Base-by-base conservation (phyloP, 345 rosid genomes). In the Arabidopsis suecica region DNA sequence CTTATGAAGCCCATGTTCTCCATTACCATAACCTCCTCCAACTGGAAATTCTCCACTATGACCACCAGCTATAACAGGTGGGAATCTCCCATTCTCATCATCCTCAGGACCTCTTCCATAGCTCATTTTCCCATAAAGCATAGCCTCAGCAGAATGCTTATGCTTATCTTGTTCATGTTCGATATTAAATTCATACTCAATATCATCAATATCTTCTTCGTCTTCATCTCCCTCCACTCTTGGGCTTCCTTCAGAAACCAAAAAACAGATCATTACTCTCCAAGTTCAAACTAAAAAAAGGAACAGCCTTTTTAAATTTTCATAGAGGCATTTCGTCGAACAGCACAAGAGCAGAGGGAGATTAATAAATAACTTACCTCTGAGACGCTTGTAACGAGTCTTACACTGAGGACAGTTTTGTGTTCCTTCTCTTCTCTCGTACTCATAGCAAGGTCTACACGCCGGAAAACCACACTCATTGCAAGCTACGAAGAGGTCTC, bases 91-190 rank as follows among this genome's bases (percentile, higher is more conserved):
- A 5, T 77, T 82, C 59, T 90, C 97, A n/a, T 92, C 97, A 57
- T 88, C 96, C 6, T 89, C 94, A 47, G 80, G 94, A 20, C 99
- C 97, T 88, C 99, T 90, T 59, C 99, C 99, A 44, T 87, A 92
- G 65, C 96, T 92, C 99, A 95, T 92, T 77, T 89, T 95, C 58
- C 97, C 97, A 76, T 92, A 84, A 79, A 95, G 96, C 99, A 88
- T 84, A 0, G 94, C 88, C 69, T 90, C 99, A 9, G 88, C 96
- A 7, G 90, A 77, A 50, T 86, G 87, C 45, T 81, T 84, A 5
- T 88, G 83, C 81, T 82, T 90, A 61, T 88, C 83, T n/a, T 85
- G 83, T 2, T 88, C 93, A 56, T 90, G 91, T 16, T 90, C 97
- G 25, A 95, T 87, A 55, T 89, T 92, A 83, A 95, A 95, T 73